Evolutionary conservation across 805 yeast genomes (phyloP), one percentile per base, ranked within the genome.

Genomic region (Pichia paraexigua): DNA sequence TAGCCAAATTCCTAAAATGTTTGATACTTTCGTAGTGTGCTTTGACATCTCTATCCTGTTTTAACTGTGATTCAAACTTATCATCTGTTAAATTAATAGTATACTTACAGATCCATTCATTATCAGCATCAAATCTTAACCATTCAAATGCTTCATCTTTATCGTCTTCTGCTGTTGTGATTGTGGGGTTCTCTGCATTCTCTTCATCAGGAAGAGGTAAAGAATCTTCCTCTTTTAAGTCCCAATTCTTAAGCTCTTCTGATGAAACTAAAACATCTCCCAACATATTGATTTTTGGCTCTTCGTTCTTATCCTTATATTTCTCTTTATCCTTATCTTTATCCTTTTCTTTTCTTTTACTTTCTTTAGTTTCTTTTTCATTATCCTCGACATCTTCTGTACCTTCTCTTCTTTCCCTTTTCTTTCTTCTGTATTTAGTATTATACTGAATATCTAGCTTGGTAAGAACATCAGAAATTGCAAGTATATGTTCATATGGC

Each of bases 51-150:
- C 97, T 72, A 67, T 94, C 99, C 63, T 90, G 95, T 59, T 87
- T 94, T 30, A 94, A 70, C 62, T 94, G 99, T 0, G 98, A 87
- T 1, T 89, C 87, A 64, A 79, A 94, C 97, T 94, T 94, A 62
- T 89, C 86, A 60, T 90, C 97, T 0, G 96, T 95, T 67, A 91
- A 97, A 58, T 83, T 87, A 35, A 94, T 80, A 53, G 81, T 76
- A 22, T 88, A 73, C 57, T 79, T 80, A 54, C 95, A 88, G 47
- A 94, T 85, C 99, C 99, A 94, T 65, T 94, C 99, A 61, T 85
- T 87, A 65, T 94, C 99, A 0, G 97, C 91, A 69, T 94, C 99
- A n/a, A 92, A 87, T 59, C 99, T 75, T 40, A 94, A 76, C 99
- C 99, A 94, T 61, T 94, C 99, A 67, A 90, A 94, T 0, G 97